Base-by-base conservation (phyloP, 768 basidiomycete species). In the Antrodiella citrinella region DNA sequence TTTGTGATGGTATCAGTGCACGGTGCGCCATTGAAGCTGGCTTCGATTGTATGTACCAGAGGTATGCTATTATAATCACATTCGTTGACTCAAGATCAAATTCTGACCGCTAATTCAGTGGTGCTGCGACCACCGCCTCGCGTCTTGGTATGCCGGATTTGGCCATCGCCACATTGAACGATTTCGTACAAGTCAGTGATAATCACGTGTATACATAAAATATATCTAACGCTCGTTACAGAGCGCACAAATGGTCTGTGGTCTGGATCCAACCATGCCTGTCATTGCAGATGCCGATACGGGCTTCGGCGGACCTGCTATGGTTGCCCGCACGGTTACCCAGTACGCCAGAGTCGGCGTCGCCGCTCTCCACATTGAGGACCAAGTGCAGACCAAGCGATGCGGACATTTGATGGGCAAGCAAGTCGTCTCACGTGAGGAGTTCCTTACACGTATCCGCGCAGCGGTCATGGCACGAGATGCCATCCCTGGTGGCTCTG, bases 281-380 rank as follows among this genome's bases (percentile, higher is more conserved):
- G 80, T 89, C 18, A 87, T 89, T 53, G 86, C 85, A 1, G 86
- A 89, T 56, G 86, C 86, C 10, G 86, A 89, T 60, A 88, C 85
- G 47, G 86, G 85, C 81, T 87, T 87, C 54, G 86, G 86, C 55
- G 86, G 86, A 15, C 80, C 84, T 1, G 76, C 78, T 9, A 88
- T 81, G 73, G 78, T 88, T 23, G 82, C 83, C 10, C 83, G 85
- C 35, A 88, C 86, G 2, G 81, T 89, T 9, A 74, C 69, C n/a
- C 77, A 84, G 62, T 88, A 87, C 53, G 76, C 69, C 3, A 74
- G 75, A 43, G 77, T 82, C 12, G 86, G 86, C 23, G 78, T 87
- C 19, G 86, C 86, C 15, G 86, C 71, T 3, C 72, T 86, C 58
- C 86, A 89, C 62, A 87, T 89, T 35, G 86, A 89, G 64, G 86